phyloP scores from a whole-genome alignment of 345 rosid genomes.

The Murraya paniculata region DNA sequence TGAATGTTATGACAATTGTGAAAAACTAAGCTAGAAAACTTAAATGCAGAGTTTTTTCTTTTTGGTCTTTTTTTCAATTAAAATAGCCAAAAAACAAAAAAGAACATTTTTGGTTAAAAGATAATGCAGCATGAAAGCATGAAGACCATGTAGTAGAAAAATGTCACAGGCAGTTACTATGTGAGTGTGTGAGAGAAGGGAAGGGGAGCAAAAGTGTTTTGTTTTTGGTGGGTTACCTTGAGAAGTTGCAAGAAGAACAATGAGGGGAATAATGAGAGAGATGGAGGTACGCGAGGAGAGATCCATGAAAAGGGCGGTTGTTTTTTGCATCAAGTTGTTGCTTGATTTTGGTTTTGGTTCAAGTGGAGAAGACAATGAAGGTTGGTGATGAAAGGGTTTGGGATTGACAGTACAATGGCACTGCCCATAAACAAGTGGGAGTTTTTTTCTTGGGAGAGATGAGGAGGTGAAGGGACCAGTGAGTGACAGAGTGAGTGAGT shows the following conservation, averaged over 20 bases:
- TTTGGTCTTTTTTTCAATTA: too few species aligned
- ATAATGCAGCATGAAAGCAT: background rate
- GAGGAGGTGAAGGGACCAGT: background rate
- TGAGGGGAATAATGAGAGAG: conserved; percentile 24
- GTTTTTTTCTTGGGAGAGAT: background rate
- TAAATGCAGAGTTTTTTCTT: background rate
- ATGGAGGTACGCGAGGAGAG: conserved; percentile 11
- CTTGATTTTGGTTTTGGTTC: background rate
- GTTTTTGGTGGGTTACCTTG: conserved; percentile 18
- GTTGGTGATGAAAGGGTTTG: background rate
- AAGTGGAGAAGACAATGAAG: conserved; percentile 10
- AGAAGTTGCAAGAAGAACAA: conserved; percentile 27
- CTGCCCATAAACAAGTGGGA: background rate
- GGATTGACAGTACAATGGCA: background rate
- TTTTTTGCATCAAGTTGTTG: background rate
- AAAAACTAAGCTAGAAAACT: background rate
- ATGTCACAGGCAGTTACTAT: background rate
- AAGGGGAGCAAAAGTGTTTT: background rate
- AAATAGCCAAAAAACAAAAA: background rate
- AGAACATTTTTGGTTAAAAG: background rate
- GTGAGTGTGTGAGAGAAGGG: background rate
- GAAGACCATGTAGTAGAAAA: background rate
- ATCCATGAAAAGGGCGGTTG: conserved; percentile 35
- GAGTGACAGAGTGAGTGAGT: background rate
- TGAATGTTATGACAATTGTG: background rate